Percentiles rank a stretch among this genome's conserved stretches.
phyloP scores from a whole-genome alignment of 139 green algal species.

The Coelastrella sp. region DNA sequence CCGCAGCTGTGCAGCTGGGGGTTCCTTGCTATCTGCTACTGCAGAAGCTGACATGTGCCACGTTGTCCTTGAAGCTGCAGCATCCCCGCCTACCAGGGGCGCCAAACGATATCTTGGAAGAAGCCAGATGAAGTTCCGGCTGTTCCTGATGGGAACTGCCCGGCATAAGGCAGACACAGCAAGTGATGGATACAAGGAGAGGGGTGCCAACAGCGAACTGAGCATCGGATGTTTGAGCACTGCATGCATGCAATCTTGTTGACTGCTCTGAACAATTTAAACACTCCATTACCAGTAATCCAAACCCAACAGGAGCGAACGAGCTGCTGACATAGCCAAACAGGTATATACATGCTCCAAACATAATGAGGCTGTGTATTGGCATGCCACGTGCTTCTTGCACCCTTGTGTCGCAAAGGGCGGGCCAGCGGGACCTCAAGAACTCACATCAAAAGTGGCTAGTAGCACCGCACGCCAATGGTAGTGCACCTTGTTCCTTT shows the following conservation, averaged over 20 bases:
- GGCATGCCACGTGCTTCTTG: not conserved
- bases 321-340: not conserved
- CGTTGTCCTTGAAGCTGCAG: not conserved
- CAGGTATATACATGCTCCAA: not conserved
- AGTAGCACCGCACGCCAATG: not conserved
- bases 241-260: not conserved
- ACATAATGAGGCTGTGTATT: not conserved
- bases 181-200: not conserved
- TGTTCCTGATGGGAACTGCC: not conserved
- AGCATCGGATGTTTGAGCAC: not conserved
- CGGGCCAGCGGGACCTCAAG: conserved; percentile 5
- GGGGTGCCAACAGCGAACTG: not conserved
- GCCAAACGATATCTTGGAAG: not conserved
- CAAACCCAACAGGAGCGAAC: not conserved
- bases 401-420: not conserved
- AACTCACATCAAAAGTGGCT: not conserved
- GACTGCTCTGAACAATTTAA: not conserved
- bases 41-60: not conserved
- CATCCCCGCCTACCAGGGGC: not conserved
- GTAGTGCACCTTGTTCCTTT: not conserved
- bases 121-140: not conserved
- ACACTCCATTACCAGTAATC: not conserved
- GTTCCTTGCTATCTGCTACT: not conserved
- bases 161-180: not conserved
- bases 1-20: not conserved